These are phyloP conservation scores for Boletus patriciae DNA, from an alignment of 768 basidiomycete species.

Conservation along the genomic window DNA sequence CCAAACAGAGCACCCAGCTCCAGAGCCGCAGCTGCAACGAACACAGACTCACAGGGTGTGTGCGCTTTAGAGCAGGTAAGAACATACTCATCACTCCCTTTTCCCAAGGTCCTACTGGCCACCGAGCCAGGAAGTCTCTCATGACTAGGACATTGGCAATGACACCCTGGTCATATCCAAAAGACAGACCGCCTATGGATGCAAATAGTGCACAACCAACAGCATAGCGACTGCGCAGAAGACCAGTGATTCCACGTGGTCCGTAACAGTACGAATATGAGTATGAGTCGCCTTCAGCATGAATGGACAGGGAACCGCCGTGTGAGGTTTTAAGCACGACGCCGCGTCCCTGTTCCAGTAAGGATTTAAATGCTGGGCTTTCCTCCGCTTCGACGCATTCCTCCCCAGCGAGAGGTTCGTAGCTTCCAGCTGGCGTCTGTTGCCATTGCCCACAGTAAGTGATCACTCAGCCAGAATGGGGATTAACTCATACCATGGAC, in stretches of 20 bases:
- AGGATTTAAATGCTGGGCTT: constrained; percentile 11
- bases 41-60: not conserved
- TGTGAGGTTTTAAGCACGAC: constrained; percentile 23
- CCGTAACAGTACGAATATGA: constrained; percentile 72
- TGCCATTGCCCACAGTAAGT: not conserved
- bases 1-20: constrained; percentile 82
- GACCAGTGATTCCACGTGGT: constrained; percentile 63
- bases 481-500: constrained; percentile 15
- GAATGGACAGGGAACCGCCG: constrained; percentile 29
- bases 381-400: constrained; percentile 14
- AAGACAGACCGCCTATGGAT: constrained; percentile 73
- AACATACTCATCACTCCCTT: constrained; percentile 75
- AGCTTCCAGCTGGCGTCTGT: constrained; percentile 11
- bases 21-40: constrained; percentile 61
- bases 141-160: constrained; percentile 86
- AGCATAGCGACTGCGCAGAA: constrained; percentile 64
- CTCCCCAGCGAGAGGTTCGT: constrained; percentile 17
- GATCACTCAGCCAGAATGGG: not conserved
- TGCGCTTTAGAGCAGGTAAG: not conserved
- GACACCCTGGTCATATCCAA: constrained; percentile 85
- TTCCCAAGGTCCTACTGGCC: constrained; percentile 71
- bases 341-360: constrained; percentile 22
- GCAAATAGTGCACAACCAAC: constrained; percentile 71
- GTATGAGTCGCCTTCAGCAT: constrained; percentile 38
- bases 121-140: constrained; percentile 66